These are phyloP conservation scores for Sporisorium graminicola DNA, from an alignment of 1,284 basidiomycete species.

Conservation along the genomic window DNA sequence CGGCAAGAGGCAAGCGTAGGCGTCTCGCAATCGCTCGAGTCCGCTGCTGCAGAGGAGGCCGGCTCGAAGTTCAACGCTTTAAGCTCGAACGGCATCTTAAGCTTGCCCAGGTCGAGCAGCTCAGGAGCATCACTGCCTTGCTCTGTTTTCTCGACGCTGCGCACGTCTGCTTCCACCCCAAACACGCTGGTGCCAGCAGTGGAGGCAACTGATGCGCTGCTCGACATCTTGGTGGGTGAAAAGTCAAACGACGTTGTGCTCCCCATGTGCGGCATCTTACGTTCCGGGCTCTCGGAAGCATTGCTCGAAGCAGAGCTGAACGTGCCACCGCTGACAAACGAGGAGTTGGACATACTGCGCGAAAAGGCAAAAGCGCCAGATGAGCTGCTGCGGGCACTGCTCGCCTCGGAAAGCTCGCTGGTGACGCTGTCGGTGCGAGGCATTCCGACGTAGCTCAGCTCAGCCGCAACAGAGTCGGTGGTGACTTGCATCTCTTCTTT, in stretches of 20 bases:
- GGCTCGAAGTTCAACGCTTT: conserved; percentile 11
- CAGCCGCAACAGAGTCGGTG: conserved; percentile 26
- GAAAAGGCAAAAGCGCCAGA: conserved; percentile 53
- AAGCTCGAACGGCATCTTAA: conserved; percentile 45
- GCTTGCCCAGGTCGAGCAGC: conserved; percentile 12
- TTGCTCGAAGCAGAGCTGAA: conserved; percentile 52
- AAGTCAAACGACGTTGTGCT: conserved; percentile 33
- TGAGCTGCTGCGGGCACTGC: conserved; percentile 46
- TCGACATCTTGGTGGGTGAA: conserved; percentile 41
- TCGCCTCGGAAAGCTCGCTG: conserved; percentile 42
- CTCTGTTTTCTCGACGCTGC: neutral
- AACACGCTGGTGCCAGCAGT: conserved; percentile 47
- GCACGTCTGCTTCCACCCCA: conserved; percentile 25
- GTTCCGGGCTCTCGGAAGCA: conserved; percentile 43
- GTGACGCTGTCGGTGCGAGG: conserved; percentile 42
- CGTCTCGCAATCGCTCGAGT: conserved; percentile 55
- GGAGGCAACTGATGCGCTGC: conserved; percentile 37
- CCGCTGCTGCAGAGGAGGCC: conserved; percentile 5
- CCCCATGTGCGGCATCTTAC: conserved; percentile 32
- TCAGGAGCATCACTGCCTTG: neutral
- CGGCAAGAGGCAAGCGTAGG: conserved; percentile 49
- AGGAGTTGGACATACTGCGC: conserved; percentile 49
- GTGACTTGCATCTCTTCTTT: conserved; percentile 38
- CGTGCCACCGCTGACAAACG: conserved; percentile 46
- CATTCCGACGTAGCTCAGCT: conserved; percentile 31